Percentiles rank a stretch among this genome's conserved stretches.
These are phyloP conservation scores for Paspalum vaginatum DNA, from an alignment of 176 grass and related monocot genomes.

Conservation along the genomic window DNA sequence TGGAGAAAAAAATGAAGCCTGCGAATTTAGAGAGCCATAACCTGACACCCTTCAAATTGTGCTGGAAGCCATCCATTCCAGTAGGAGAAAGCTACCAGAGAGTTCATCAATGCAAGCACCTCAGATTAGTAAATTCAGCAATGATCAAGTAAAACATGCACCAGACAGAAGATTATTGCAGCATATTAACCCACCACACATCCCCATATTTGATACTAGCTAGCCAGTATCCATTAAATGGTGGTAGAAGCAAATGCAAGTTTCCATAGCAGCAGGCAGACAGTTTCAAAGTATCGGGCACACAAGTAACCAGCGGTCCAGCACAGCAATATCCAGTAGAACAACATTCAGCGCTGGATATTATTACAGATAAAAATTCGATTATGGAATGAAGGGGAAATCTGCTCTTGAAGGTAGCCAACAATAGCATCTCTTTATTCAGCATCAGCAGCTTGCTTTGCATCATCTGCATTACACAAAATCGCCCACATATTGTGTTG, in stretches of 20 bases:
- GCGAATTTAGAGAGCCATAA: too few species aligned
- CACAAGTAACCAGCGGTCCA: not conserved
- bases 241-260: not conserved
- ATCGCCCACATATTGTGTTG: not conserved
- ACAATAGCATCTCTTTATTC: not conserved
- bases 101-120: not conserved
- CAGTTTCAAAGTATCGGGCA: not conserved
- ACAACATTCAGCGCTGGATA: not conserved
- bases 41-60: too few species aligned
- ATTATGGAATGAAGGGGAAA: not conserved
- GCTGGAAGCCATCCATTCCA: too few species aligned
- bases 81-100: too few species aligned
- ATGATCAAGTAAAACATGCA: not conserved
- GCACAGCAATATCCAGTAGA: not conserved
- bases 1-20: too few species aligned
- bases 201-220: not conserved
- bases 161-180: not conserved
- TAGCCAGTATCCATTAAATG: not conserved
- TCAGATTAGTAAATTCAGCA: not conserved
- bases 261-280: not conserved
- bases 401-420: not conserved
- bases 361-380: not conserved
- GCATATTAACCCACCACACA: not conserved
- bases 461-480: not conserved
- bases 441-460: not conserved